Conservation (phyloP, 78 protist species). For the Pigoraptor vietnamica region DNA sequence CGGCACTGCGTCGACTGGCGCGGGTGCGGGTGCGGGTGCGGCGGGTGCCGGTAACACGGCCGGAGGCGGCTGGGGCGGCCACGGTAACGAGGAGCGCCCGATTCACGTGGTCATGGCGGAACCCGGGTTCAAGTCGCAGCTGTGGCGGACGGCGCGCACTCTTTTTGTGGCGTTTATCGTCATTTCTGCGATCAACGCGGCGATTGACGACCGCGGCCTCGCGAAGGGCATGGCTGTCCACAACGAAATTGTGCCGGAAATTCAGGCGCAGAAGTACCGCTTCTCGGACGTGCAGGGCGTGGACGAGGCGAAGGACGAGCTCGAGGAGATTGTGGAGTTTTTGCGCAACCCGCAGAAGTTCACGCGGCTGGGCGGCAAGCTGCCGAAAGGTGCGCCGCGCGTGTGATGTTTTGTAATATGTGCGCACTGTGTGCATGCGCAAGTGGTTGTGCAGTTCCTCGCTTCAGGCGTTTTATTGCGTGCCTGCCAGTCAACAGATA, state of each 20-base stretch:
- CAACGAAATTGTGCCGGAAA: neutral
- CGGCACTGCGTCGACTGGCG: neutral
- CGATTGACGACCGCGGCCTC: neutral
- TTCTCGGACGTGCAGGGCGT: slow-evolving; percentile 62
- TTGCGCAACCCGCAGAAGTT: slow-evolving; percentile 73
- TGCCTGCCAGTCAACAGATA: neutral
- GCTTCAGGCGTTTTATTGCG: neutral
- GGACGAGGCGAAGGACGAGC: slow-evolving; percentile 77
- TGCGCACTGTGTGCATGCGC: neutral
- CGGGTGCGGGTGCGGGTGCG: neutral
- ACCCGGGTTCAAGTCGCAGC: neutral
- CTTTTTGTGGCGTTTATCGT: neutral
- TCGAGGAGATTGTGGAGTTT: slow-evolving; percentile 76
- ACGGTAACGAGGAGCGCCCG: neutral
- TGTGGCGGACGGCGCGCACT: neutral
- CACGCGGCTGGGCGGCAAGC: slow-evolving; percentile 78
- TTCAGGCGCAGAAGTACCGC: neutral
- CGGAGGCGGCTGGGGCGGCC: too few species aligned
- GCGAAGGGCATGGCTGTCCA: neutral
- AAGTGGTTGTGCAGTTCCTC: neutral
- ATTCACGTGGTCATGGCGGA: neutral
- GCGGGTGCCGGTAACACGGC: neutral
- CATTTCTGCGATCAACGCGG: neutral
- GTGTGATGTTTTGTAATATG: neutral
- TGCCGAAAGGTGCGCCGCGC: slow-evolving; percentile 75